A percentile compares a stretch with the other conserved stretches of the same genome.
These are phyloP conservation scores for Clonostachys chloroleuca DNA, from an alignment of 2,329 filamentous ascomycete genomes.

Conservation along the genomic window DNA sequence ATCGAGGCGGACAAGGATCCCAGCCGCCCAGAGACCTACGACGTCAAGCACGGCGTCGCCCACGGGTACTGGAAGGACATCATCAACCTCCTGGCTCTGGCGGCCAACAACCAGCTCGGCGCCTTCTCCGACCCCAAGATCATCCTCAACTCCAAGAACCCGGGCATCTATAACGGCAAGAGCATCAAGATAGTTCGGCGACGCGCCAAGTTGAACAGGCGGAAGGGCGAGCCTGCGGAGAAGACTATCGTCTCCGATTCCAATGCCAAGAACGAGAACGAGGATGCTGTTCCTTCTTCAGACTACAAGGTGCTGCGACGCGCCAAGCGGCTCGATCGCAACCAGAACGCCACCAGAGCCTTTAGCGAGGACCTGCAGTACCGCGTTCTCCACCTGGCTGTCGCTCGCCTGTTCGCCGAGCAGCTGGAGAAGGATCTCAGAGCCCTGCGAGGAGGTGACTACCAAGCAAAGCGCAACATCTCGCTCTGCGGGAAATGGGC, in stretches of 20 bases:
- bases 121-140: constrained; percentile 28
- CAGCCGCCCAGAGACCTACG: constrained; percentile 23
- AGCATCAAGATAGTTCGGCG: background rate
- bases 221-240: too few species aligned
- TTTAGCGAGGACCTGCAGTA: constrained; percentile 40
- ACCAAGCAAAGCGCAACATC: constrained; percentile 34
- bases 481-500: constrained; percentile 59
- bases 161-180: constrained; percentile 7
- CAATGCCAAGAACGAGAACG: too few species aligned
- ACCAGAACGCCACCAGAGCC: constrained; percentile 30
- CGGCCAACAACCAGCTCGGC: constrained; percentile 39
- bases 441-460: constrained; percentile 29
- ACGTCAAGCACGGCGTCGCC: constrained; percentile 41
- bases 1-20: constrained; percentile 14
- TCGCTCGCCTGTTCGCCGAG: constrained; percentile 51
- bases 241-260: too few species aligned
- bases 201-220: too few species aligned
- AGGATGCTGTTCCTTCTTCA: too few species aligned
- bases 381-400: constrained; percentile 42
- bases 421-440: constrained; percentile 44
- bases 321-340: constrained; percentile 26
- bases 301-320: constrained; percentile 12
- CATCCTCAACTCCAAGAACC: constrained; percentile 32
- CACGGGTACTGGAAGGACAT: constrained; percentile 62
- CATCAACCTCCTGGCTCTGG: constrained; percentile 50